Evolutionary conservation across 495 filamentous ascomycete genomes (phyloP).

Genomic region (Aspergillus nidulans): DNA sequence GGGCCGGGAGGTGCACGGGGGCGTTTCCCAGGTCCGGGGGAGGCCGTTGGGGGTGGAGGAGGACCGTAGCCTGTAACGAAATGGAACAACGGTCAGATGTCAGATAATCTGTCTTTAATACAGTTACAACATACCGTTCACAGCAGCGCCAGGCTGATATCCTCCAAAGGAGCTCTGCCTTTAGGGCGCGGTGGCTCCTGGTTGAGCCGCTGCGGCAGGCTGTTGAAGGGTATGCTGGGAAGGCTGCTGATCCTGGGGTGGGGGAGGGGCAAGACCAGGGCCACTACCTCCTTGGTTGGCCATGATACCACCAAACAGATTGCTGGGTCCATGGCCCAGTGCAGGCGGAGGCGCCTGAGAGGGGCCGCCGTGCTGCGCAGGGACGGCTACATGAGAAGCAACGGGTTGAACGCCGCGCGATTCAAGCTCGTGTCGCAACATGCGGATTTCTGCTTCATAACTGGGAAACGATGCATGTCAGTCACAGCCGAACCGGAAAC

Average conservation of each 20-base stretch:
- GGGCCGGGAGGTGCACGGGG: slow-evolving; percentile 63
- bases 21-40: slow-evolving; percentile 74
- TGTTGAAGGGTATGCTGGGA: slow-evolving; percentile 57
- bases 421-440: slow-evolving; percentile 85
- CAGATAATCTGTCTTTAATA: slow-evolving; percentile 14
- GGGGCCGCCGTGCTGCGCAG: slow-evolving; percentile 68
- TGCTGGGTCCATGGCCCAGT: slow-evolving; percentile 86
- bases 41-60: slow-evolving; percentile 78
- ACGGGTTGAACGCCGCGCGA: slow-evolving; percentile 70
- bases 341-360: slow-evolving; percentile 78
- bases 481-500: not conserved
- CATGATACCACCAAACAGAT: slow-evolving; percentile 95
- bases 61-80: slow-evolving; percentile 52
- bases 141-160: slow-evolving; percentile 59
- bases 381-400: slow-evolving; percentile 56
- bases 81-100: slow-evolving; percentile 26
- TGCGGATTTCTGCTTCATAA: slow-evolving; percentile 86
- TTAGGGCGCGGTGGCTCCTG: slow-evolving; percentile 60
- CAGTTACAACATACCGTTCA: slow-evolving; percentile 57
- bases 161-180: slow-evolving; percentile 55
- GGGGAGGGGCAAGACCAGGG: slow-evolving; percentile 81
- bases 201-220: slow-evolving; percentile 55
- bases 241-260: slow-evolving; percentile 60
- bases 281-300: slow-evolving; percentile 81
- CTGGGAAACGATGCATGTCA: slow-evolving; percentile 41